Conservation (phyloP, 1,139 yeast genomes). For the Lodderomyces theae region DNA sequence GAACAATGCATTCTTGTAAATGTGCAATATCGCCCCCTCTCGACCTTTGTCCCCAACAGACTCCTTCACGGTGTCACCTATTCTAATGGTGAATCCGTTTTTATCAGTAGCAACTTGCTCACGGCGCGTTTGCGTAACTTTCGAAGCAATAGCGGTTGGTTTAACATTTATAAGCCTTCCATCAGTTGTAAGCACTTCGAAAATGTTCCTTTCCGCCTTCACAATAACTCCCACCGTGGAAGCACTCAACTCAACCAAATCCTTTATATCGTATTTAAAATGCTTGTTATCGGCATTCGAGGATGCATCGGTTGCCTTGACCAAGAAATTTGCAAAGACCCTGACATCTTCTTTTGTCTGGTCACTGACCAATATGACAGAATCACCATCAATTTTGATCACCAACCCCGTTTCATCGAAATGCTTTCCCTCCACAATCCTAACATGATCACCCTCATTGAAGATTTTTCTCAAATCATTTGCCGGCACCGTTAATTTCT, state of each 20-base stretch:
- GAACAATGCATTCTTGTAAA: slow-evolving; percentile 76
- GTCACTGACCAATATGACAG: slow-evolving; percentile 86
- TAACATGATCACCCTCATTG: slow-evolving; percentile 90
- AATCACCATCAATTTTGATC: slow-evolving; percentile 75
- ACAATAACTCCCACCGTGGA: slow-evolving; percentile 87
- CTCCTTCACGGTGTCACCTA: slow-evolving; percentile 92
- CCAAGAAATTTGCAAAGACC: slow-evolving; percentile 85
- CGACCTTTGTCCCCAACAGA: slow-evolving; percentile 58
- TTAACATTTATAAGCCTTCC: slow-evolving; percentile 72
- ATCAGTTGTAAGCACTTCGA: slow-evolving; percentile 78
- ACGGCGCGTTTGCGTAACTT: slow-evolving; percentile 58
- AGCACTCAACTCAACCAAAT: slow-evolving; percentile 84
- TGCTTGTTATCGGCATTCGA: slow-evolving; percentile 34
- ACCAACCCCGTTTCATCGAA: slow-evolving; percentile 94
- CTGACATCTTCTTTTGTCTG: slow-evolving; percentile 85
- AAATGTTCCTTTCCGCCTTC: slow-evolving; percentile 83
- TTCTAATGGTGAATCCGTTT: slow-evolving; percentile 76
- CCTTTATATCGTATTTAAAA: slow-evolving; percentile 82
- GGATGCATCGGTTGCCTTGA: slow-evolving; percentile 75
- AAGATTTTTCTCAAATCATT: slow-evolving; percentile 82
- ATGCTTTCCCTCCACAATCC: slow-evolving; percentile 89
- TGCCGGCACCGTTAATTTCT: slow-evolving; percentile 66
- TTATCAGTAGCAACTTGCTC: slow-evolving; percentile 86
- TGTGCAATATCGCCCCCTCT: slow-evolving; percentile 85
- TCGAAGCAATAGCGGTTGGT: slow-evolving; percentile 78